Conservation (phyloP, 371 early-diverging fungal genomes). For the Paramicrosporidium saccamoebae region DNA sequence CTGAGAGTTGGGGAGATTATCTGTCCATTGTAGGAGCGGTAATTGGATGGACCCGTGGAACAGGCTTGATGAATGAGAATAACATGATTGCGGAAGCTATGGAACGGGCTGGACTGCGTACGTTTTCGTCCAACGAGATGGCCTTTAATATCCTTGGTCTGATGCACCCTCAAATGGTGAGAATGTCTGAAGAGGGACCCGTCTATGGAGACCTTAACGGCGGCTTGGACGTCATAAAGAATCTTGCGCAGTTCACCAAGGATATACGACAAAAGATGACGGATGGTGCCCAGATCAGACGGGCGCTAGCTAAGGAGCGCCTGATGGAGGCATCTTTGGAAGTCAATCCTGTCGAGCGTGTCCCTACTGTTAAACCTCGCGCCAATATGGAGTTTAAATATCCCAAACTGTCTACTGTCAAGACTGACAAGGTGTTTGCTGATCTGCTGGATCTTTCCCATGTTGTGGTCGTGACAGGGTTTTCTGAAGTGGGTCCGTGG, state of each 20-base stretch:
- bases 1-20: slow-evolving; percentile 64
- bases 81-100: slow-evolving; percentile 68
- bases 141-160: slow-evolving; percentile 73
- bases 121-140: slow-evolving; percentile 74
- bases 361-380: slow-evolving; percentile 37
- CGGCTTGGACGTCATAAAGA: slow-evolving; percentile 45
- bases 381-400: slow-evolving; percentile 78
- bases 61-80: slow-evolving; percentile 71
- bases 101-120: slow-evolving; percentile 59
- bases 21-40: slow-evolving; percentile 63
- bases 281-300: slow-evolving; percentile 51
- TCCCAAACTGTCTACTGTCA: slow-evolving; percentile 38
- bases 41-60: slow-evolving; percentile 92
- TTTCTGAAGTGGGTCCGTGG: slow-evolving; percentile 76
- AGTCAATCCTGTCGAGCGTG: slow-evolving; percentile 33
- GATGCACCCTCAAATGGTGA: slow-evolving; percentile 47
- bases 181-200: slow-evolving; percentile 37
- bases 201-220: slow-evolving; percentile 81
- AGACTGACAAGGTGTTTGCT: slow-evolving; percentile 20
- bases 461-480: slow-evolving; percentile 72
- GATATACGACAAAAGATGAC: slow-evolving; percentile 33
- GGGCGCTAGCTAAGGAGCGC: slow-evolving; percentile 40
- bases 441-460: slow-evolving; percentile 54
- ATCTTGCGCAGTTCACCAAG: slow-evolving; percentile 32
- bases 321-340: slow-evolving; percentile 36